Conservation (phyloP, 768 basidiomycete species). For the Phylloporus arenicola region DNA sequence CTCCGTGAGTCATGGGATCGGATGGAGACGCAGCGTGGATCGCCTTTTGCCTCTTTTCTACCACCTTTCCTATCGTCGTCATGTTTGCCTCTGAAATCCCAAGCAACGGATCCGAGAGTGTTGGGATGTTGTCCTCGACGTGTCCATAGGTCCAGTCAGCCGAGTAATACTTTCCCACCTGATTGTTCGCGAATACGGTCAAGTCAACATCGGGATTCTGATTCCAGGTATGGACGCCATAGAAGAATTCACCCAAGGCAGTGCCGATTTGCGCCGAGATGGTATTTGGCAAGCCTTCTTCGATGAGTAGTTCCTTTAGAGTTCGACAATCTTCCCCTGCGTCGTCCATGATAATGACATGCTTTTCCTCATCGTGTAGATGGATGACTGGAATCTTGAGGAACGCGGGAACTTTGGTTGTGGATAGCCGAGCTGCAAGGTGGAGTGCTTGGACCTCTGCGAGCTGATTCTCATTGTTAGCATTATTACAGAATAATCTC, state of each 20-base stretch:
- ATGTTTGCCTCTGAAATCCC: conserved; percentile 35
- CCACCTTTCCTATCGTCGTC: conserved; percentile 30
- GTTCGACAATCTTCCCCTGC: conserved; percentile 36
- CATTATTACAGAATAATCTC: background rate
- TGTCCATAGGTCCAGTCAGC: conserved; percentile 41
- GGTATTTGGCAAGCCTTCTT: conserved; percentile 26
- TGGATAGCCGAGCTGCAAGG: conserved; percentile 35
- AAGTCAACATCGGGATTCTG: conserved; percentile 26
- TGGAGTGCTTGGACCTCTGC: conserved; percentile 46
- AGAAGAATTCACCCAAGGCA: conserved; percentile 53
- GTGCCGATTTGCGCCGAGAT: conserved; percentile 43
- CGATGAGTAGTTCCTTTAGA: conserved; percentile 39
- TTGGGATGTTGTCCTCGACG: conserved; percentile 30
- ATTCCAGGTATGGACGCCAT: conserved; percentile 46
- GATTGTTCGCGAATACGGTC: conserved; percentile 37
- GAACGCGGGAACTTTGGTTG: conserved; percentile 27
- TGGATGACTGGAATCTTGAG: conserved; percentile 47
- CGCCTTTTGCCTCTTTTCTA: conserved; percentile 23
- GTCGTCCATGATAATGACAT: conserved; percentile 62
- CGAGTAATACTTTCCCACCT: conserved; percentile 37
- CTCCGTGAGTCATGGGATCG: conserved; percentile 42
- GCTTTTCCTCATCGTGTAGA: conserved; percentile 42
- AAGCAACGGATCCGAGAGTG: conserved; percentile 40
- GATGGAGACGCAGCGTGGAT: conserved; percentile 27
- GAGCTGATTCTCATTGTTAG: conserved; percentile 33